Percentiles rank a stretch among this genome's conserved stretches.
These are phyloP conservation scores for Xenoacremonium recifei DNA, from an alignment of 2,329 filamentous ascomycete species.

Conservation along the genomic window DNA sequence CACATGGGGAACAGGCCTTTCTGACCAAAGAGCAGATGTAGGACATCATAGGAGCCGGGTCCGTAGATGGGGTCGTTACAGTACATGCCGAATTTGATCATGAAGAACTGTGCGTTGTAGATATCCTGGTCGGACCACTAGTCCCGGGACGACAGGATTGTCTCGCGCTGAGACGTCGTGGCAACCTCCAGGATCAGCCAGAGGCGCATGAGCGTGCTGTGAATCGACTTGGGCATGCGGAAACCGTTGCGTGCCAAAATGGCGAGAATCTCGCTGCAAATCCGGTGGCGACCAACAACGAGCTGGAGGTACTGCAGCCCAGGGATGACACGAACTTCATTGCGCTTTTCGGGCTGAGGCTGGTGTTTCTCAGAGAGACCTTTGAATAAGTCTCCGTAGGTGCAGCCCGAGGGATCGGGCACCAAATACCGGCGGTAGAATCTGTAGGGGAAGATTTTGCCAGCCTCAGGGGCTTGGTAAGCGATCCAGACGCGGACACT, in stretches of 20 bases:
- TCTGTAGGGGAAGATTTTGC: slow-evolving; percentile 58
- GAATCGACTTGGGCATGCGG: slow-evolving; percentile 49
- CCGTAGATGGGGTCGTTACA: slow-evolving; percentile 63
- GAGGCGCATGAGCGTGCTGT: slow-evolving; percentile 57
- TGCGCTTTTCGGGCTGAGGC: slow-evolving; percentile 11
- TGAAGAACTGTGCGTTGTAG: slow-evolving; percentile 60
- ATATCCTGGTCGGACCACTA: slow-evolving; percentile 62
- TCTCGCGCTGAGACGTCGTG: slow-evolving; percentile 53
- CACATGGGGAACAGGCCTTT: slow-evolving; percentile 54
- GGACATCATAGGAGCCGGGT: slow-evolving; percentile 47
- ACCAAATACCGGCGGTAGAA: slow-evolving; percentile 58
- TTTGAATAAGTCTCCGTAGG: slow-evolving; percentile 27
- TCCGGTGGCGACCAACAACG: slow-evolving; percentile 57
- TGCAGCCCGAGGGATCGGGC: slow-evolving; percentile 55
- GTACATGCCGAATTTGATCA: slow-evolving; percentile 70
- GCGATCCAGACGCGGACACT: slow-evolving; percentile 56
- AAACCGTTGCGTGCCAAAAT: slow-evolving; percentile 58
- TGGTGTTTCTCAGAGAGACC: neutral
- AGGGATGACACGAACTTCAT: slow-evolving; percentile 52
- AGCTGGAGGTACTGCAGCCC: slow-evolving; percentile 67
- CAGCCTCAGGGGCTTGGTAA: slow-evolving; percentile 53
- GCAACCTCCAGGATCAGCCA: slow-evolving; percentile 73
- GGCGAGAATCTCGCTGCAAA: slow-evolving; percentile 61
- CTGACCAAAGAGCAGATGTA: slow-evolving; percentile 61
- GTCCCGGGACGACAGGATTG: slow-evolving; percentile 48